Evolutionary conservation across 2,329 filamentous ascomycete species (phyloP).

Genomic region (Calonectria honghensis): DNA sequence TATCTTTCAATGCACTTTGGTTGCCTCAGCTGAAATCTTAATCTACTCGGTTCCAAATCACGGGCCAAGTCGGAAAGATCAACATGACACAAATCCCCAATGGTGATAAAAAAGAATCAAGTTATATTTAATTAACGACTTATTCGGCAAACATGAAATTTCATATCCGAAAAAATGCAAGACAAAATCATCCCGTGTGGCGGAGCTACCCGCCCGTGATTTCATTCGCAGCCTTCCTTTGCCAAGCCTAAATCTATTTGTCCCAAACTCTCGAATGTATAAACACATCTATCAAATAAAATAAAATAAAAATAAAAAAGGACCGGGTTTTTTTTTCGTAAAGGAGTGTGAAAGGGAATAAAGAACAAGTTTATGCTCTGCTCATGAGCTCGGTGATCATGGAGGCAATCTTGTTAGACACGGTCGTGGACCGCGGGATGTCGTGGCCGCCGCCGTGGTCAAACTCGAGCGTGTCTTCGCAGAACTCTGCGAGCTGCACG

Average conservation of each 20-base stretch:
- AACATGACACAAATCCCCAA: background rate
- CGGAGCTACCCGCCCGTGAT: background rate
- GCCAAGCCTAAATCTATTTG: slow-evolving; percentile 1
- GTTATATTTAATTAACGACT: slow-evolving; percentile 5
- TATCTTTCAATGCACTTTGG: background rate
- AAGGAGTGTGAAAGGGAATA: background rate
- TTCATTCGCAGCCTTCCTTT: slow-evolving; percentile 3
- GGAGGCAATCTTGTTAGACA: slow-evolving; percentile 27
- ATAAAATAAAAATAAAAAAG: background rate
- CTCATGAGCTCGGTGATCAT: slow-evolving; percentile 22
- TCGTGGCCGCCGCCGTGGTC: slow-evolving; percentile 33
- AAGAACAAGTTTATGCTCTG: background rate
- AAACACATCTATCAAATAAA: background rate
- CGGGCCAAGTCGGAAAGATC: background rate
- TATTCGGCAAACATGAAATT: background rate
- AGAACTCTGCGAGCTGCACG: slow-evolving; percentile 28
- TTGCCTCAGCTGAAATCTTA: background rate
- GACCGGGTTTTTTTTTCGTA: too few relatives aligned
- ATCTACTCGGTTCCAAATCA: background rate
- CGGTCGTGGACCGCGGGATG: slow-evolving; percentile 6
- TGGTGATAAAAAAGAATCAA: background rate
- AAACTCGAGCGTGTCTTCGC: slow-evolving; percentile 22
- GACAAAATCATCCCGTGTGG: background rate
- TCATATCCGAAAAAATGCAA: background rate
- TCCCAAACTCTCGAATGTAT: background rate